phyloP scores from a whole-genome alignment of 1,139 yeast species.

The Debaryomyces singareniensis region DNA sequence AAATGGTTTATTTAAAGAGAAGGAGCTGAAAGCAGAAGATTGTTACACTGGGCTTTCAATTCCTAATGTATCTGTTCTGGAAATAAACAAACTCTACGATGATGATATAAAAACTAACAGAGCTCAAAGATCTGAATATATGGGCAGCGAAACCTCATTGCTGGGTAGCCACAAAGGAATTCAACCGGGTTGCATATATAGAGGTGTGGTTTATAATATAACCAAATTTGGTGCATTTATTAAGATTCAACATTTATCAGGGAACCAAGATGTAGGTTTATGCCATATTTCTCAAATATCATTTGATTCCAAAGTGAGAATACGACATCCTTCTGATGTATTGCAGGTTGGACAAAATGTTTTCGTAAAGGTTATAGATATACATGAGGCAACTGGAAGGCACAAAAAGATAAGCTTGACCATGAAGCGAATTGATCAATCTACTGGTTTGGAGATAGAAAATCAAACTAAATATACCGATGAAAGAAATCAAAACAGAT shows the following conservation, averaged over 20 bases:
- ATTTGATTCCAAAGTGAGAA: slow-evolving; percentile 34
- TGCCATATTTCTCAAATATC: slow-evolving; percentile 74
- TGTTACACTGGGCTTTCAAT: background rate
- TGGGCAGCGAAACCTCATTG: background rate
- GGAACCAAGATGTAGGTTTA: slow-evolving; percentile 43
- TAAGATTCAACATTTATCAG: slow-evolving; percentile 20
- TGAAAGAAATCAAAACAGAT: slow-evolving; percentile 8
- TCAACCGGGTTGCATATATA: slow-evolving; percentile 39
- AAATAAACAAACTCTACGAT: no score
- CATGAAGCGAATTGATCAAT: slow-evolving; percentile 73
- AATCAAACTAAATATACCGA: slow-evolving; percentile 23
- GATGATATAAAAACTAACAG: no score
- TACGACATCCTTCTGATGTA: slow-evolving; percentile 54
- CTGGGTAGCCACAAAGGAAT: slow-evolving; percentile 6
- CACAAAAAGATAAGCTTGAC: slow-evolving; percentile 52
- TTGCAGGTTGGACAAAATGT: slow-evolving; percentile 56
- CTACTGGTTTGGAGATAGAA: slow-evolving; percentile 45
- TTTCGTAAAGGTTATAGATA: slow-evolving; percentile 50
- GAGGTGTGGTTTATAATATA: slow-evolving; percentile 55
- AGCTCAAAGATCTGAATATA: background rate
- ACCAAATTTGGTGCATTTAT: slow-evolving; percentile 79
- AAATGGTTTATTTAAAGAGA: background rate
- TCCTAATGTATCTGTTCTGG: no score
- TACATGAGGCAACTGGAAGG: slow-evolving; percentile 22
- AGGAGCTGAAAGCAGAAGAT: no score